Percentiles rank a stretch among this genome's conserved stretches.
These are phyloP conservation scores for Fragosphaeria purpurea DNA, from an alignment of 2,329 filamentous ascomycete genomes.

Conservation along the genomic window DNA sequence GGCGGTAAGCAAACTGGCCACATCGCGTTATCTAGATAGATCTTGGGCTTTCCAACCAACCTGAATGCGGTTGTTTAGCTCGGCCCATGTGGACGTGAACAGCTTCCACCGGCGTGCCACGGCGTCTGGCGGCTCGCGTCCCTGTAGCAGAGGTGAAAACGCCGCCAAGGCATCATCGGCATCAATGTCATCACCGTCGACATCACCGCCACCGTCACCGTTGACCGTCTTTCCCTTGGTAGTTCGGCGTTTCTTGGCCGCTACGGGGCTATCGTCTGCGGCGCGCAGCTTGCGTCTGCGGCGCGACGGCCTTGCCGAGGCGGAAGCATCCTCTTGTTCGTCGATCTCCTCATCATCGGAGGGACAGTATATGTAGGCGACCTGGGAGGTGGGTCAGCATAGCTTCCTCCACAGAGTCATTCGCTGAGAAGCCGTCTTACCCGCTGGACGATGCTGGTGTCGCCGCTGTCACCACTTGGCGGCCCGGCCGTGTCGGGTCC, in stretches of 20 bases:
- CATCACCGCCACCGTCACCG: neutral
- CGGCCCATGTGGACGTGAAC: slow-evolving; percentile 55
- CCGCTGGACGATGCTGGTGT: slow-evolving; percentile 5
- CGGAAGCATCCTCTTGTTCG: neutral
- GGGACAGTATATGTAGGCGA: slow-evolving; percentile 53
- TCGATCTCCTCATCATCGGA: slow-evolving; percentile 25
- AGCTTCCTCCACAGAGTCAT: neutral
- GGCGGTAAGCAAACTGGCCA: no score
- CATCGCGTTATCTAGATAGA: neutral
- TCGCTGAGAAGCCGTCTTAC: neutral
- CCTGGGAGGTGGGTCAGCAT: slow-evolving; percentile 26
- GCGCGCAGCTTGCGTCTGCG: neutral
- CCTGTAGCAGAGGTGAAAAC: slow-evolving; percentile 46
- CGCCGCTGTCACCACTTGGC: neutral
- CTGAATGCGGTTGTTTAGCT: slow-evolving; percentile 54
- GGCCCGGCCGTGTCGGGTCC: no score
- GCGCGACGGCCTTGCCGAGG: no score
- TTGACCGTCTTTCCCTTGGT: neutral
- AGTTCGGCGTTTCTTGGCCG: neutral
- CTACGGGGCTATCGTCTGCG: neutral
- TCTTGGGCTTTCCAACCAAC: slow-evolving; percentile 23
- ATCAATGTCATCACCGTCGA: neutral
- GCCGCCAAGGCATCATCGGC: slow-evolving; percentile 12
- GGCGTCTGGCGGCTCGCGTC: slow-evolving; percentile 38
- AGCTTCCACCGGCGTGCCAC: slow-evolving; percentile 45